Base-by-base conservation (phyloP, 1,139 yeast species). In the Magnusiomyces tetraspermus region DNA sequence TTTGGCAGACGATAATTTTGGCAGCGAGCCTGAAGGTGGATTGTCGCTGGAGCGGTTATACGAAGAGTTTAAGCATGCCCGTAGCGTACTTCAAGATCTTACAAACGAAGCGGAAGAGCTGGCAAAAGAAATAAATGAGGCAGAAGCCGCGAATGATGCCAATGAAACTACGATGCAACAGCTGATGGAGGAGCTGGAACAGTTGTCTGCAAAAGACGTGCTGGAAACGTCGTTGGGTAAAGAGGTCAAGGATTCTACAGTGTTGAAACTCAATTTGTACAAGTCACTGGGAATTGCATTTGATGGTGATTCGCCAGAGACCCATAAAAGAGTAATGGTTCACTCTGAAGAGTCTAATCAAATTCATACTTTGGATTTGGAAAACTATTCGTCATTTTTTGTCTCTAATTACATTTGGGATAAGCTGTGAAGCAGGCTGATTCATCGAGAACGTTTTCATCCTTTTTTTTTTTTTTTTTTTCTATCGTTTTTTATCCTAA, bases 361-460 rank as follows among this genome's bases (percentile, higher is more conserved):
- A 21, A 71, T 81, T 1, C 78, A 77, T 59, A 73, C 78, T 4
- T 67, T 85, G 51, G 73, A 76, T 36, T 60, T 81, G 13, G 85
- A 80, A 58, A 76, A 77, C 30, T 81, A 80, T 60, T 77, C 82
- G 58, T 80, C 79, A 57, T 81, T 75, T 61, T 83, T 83, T 63
- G 75, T 83, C 31, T 76, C 87, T 10, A 83, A 83, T 60, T 81
- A 77, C 63, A 75, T 85, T 23, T 85, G 94, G 94, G 90, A 84
- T 19, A 53, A 51, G 24, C 44, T 52, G 28, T 52, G 44, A 33
- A 4, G 38, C 33, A 28, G 43, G 43, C 15, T 17, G 42, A 21
- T 26, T 52, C n/a, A n/a, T n/a, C n/a, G n/a, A n/a, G n/a, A n/a
- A n/a, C n/a, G n/a, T n/a, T n/a, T n/a, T 30, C 8, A 30, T 30